These are phyloP conservation scores for Lachnellula hyalina DNA, from an alignment of 2,329 filamentous ascomycete species.

Conservation along the genomic window DNA sequence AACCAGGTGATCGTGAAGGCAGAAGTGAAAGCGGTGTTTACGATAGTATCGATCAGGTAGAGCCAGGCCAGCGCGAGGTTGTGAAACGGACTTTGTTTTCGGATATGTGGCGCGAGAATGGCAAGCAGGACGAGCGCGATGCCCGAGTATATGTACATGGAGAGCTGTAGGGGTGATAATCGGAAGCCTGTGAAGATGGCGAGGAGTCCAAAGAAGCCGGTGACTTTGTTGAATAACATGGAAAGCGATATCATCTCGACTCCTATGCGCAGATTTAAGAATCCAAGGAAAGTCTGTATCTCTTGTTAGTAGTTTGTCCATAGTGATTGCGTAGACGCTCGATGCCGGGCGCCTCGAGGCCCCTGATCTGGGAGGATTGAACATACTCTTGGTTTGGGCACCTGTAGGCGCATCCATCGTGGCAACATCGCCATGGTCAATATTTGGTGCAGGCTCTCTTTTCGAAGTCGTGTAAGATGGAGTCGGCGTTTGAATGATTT, in stretches of 20 bases:
- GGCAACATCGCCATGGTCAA: conserved; percentile 25
- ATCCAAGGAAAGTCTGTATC: conserved; percentile 71
- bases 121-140: conserved; percentile 61
- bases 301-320: neutral
- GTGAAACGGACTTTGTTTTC: conserved; percentile 71
- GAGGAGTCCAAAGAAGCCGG: conserved; percentile 83
- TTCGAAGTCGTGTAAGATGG: neutral
- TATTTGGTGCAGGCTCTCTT: neutral
- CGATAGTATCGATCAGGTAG: conserved; percentile 74
- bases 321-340: neutral
- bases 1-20: conserved; percentile 86
- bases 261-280: conserved; percentile 81
- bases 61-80: conserved; percentile 78
- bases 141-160: conserved; percentile 87
- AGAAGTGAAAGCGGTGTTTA: conserved; percentile 78
- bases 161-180: conserved; percentile 76
- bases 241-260: conserved; percentile 79
- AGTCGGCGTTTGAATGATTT: neutral
- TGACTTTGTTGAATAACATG: conserved; percentile 86
- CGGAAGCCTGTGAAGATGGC: conserved; percentile 82
- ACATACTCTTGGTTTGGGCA: conserved; percentile 30
- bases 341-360: neutral
- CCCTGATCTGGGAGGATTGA: neutral
- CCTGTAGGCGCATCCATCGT: conserved; percentile 26
- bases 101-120: conserved; percentile 73